phyloP scores from a whole-genome alignment of 116 monocot genomes.

The Trichopus zeylanicus region DNA sequence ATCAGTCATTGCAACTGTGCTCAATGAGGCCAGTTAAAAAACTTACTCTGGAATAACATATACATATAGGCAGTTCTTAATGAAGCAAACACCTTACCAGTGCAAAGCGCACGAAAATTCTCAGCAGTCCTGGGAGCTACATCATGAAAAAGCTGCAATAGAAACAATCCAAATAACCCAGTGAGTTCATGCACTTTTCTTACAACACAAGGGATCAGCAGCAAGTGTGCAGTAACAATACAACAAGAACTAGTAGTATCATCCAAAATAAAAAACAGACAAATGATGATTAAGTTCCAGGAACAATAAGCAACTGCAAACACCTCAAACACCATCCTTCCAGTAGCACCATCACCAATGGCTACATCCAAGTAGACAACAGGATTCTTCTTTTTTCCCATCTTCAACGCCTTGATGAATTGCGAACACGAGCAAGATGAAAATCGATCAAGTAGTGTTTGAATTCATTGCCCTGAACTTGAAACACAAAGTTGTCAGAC shows the following conservation, averaged over 20 bases:
- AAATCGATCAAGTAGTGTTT: neutral
- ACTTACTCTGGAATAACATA: too few species aligned
- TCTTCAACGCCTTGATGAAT: slow-evolving; percentile 1
- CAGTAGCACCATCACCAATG: slow-evolving; percentile 30
- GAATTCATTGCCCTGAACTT: neutral
- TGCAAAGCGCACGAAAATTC: slow-evolving; percentile 67
- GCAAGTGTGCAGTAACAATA: too few species aligned
- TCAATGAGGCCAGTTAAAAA: too few species aligned
- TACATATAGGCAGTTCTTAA: neutral
- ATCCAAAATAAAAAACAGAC: too few species aligned
- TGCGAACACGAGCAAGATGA: neutral
- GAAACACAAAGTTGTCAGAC: neutral
- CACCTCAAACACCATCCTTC: slow-evolving; percentile 71
- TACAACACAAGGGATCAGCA: too few species aligned
- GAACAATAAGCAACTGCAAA: neutral
- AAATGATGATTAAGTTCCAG: too few species aligned
- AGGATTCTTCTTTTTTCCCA: slow-evolving; percentile 57
- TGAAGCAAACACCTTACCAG: slow-evolving; percentile 32
- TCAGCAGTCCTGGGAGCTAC: slow-evolving; percentile 60
- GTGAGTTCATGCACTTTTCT: too few species aligned
- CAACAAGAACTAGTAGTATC: too few species aligned
- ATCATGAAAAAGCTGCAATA: slow-evolving; percentile 50
- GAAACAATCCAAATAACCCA: neutral
- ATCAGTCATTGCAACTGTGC: too few species aligned
- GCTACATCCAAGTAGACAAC: slow-evolving; percentile 59